These are phyloP conservation scores for Diversispora epigaea DNA, from an alignment of 192 early-diverging fungal species.

Conservation along the genomic window DNA sequence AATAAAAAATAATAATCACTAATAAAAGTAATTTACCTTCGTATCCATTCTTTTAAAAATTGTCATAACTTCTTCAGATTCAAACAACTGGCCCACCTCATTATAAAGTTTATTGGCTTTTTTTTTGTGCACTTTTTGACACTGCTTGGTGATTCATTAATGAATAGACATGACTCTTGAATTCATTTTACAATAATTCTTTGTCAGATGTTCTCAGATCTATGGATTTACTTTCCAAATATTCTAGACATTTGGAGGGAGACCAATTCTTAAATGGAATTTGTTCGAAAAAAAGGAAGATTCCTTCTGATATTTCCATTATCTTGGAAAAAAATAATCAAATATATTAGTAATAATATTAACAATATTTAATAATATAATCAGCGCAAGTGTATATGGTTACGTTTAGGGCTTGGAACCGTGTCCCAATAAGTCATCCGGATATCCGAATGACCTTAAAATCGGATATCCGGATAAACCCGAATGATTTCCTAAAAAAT, in stretches of 20 bases:
- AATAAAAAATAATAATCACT: not conserved
- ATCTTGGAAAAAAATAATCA: not conserved
- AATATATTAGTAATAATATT: not conserved
- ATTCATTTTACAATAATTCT: not conserved
- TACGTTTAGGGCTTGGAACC: no score
- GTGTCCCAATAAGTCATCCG: no score
- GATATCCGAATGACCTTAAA: no score
- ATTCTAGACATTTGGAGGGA: not conserved
- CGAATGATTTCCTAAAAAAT: no score
- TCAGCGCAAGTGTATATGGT: not conserved
- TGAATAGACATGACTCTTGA: not conserved
- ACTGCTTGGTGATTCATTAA: not conserved
- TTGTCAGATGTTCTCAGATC: not conserved
- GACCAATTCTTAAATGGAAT: not conserved
- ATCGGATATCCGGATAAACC: no score
- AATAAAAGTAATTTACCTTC: slow-evolving; percentile 15
- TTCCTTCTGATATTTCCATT: not conserved
- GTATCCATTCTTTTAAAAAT: slow-evolving; percentile 15
- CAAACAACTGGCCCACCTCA: not conserved
- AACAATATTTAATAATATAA: not conserved
- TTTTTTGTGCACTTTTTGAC: slow-evolving; percentile 13
- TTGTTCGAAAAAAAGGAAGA: not conserved
- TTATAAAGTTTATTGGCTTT: not conserved
- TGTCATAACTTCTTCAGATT: not conserved
- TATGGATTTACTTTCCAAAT: not conserved